Conservation (phyloP, 1,284 basidiomycete genomes). For the Ceratobasidium theobromae region DNA sequence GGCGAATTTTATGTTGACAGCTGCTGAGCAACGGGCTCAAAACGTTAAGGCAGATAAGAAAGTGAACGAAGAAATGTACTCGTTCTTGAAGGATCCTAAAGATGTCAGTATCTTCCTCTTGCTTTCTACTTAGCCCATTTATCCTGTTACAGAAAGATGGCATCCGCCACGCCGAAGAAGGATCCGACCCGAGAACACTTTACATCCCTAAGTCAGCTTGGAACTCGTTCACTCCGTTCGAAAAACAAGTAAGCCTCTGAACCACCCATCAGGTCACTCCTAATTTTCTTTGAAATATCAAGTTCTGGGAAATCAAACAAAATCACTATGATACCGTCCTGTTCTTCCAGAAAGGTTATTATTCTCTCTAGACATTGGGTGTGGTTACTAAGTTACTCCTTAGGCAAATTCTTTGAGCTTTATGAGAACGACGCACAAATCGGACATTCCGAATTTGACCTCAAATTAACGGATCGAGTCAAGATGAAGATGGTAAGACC, state of each 20-base stretch:
- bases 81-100: slow-evolving; percentile 73
- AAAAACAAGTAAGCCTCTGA: slow-evolving; percentile 68
- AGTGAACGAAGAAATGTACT: slow-evolving; percentile 75
- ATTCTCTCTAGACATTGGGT: slow-evolving; percentile 38
- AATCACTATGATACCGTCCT: slow-evolving; percentile 90
- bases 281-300: slow-evolving; percentile 42
- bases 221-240: slow-evolving; percentile 91
- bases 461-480: slow-evolving; percentile 61
- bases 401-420: slow-evolving; percentile 71
- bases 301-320: slow-evolving; percentile 98
- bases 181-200: slow-evolving; percentile 93
- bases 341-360: slow-evolving; percentile 96
- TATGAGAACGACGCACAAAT: slow-evolving; percentile 93
- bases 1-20: slow-evolving; percentile 67
- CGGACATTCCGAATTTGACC: slow-evolving; percentile 88
- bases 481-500: slow-evolving; percentile 94
- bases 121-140: background rate
- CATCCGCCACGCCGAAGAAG: slow-evolving; percentile 72
- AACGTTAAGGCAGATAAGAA: slow-evolving; percentile 83
- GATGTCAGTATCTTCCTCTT: slow-evolving; percentile 56
- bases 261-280: background rate
- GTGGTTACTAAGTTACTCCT: slow-evolving; percentile 10
- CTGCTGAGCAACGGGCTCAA: slow-evolving; percentile 78
- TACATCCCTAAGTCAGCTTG: slow-evolving; percentile 79
- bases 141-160: slow-evolving; percentile 69